Base-by-base conservation (phyloP, 192 early-diverging fungal genomes). In the Backusella australiensis region DNA sequence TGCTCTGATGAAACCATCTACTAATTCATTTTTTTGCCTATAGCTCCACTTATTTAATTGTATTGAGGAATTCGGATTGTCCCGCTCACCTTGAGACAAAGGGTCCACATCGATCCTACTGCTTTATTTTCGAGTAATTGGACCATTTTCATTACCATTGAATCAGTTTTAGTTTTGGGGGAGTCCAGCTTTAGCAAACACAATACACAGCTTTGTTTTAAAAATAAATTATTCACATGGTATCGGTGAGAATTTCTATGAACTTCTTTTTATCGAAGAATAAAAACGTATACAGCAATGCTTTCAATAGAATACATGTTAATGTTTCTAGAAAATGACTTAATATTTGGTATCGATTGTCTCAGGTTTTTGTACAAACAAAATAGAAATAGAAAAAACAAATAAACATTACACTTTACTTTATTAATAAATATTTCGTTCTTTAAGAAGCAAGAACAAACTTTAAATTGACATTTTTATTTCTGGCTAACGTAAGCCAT, bases 231-330 rank as follows among this genome's bases (percentile, higher is more conserved):
- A 63, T 63, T 63, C 56, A 63, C 56, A 63, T 63, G 56, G 56
- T 63, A 63, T 63, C 26, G 56, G 56, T 63, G 56, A 63, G 56
- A 63, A 63, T 63, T 63, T 63, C 26, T 63, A 29, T n/a, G 23
- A 23, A 29, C 56, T 26, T 29, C 11, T 26, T 26, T 12, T 59
- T 26, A 59, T 11, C 23, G 12, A 59, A 32, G 12, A 59, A 17
- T 44, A 44, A 26, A 59, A 26, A 3, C 9, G 9, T 4, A 9
- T 59, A 7, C 23, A 49, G 21, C 2, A 59, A 59, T 32, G 4
- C 26, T 29, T 29, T 4, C 9, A 26, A 26, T 14, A 59, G 11
- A 26, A 59, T 59, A 2, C 23, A 59, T 59, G 12, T 8, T 29
- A 26, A 0, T 23, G 56, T 26, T 59, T 63, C 56, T 12, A 63